phyloP scores from a whole-genome alignment of 2,329 filamentous ascomycete genomes.

The Orbilia javanica region DNA sequence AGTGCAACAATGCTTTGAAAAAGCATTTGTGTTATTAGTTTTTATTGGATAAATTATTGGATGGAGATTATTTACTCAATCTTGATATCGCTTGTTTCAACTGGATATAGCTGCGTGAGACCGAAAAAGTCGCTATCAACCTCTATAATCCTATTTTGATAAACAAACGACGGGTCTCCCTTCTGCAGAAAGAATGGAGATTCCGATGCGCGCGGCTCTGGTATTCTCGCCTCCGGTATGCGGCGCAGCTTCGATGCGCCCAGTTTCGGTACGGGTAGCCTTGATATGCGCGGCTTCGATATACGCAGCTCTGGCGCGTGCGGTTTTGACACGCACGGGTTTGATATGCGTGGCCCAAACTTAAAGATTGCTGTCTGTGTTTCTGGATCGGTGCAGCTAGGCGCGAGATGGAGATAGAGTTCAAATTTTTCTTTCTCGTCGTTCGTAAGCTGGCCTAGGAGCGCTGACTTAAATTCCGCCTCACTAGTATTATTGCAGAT shows the following conservation, averaged over 20 bases:
- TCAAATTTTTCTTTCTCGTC: not conserved
- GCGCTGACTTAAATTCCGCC: not conserved
- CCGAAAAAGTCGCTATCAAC: constrained; percentile 58
- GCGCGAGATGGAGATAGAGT: not conserved
- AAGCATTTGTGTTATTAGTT: not conserved
- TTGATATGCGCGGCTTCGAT: no score
- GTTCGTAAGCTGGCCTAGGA: not conserved
- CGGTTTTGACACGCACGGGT: no score
- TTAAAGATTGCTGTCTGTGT: constrained; percentile 28
- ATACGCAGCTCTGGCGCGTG: no score
- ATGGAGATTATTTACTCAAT: constrained; percentile 46
- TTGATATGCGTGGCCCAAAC: not conserved
- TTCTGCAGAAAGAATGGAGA: not conserved
- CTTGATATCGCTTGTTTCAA: constrained; percentile 19
- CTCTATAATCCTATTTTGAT: not conserved
- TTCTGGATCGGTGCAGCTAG: not conserved
- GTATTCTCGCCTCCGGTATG: no score
- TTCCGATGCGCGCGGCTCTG: not conserved
- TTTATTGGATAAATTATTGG: not conserved
- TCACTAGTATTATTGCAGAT: not conserved
- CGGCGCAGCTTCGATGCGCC: no score
- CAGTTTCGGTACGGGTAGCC: no score
- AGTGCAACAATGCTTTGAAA: constrained; percentile 56
- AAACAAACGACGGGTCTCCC: not conserved
- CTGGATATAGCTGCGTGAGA: constrained; percentile 55